Evolutionary conservation across 495 filamentous ascomycete species (phyloP).

Genomic region (Echria macrotheca): DNA sequence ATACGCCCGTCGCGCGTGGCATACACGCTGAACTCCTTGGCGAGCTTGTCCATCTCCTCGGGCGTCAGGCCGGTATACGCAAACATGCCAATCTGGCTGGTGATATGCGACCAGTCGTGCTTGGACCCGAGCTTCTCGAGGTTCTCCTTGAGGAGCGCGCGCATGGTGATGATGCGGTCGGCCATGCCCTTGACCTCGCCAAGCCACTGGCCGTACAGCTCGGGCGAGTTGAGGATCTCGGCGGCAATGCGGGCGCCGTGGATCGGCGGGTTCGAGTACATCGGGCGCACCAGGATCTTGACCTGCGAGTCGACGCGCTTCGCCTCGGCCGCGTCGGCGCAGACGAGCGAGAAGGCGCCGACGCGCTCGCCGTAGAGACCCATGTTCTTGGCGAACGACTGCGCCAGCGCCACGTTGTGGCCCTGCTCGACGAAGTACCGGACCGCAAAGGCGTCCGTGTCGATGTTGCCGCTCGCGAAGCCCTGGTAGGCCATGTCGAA

Average conservation of each 20-base stretch:
- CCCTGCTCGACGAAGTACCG: conserved; percentile 89
- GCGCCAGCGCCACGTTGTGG: conserved; percentile 80
- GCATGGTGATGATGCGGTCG: conserved; percentile 98
- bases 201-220: conserved; percentile 89
- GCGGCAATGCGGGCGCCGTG: conserved; percentile 93
- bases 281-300: conserved; percentile 94
- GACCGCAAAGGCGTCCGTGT: conserved; percentile 88
- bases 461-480: conserved; percentile 87
- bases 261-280: conserved; percentile 97
- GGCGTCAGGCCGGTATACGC: conserved; percentile 92
- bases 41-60: conserved; percentile 86
- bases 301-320: conserved; percentile 94
- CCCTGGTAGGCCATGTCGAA: conserved; percentile 99
- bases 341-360: conserved; percentile 91
- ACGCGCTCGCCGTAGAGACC: conserved; percentile 98
- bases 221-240: conserved; percentile 83
- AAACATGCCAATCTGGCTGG: conserved; percentile 98
- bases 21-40: conserved; percentile 97
- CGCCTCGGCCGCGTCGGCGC: conserved; percentile 80
- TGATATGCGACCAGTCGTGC: conserved; percentile 98
- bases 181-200: conserved; percentile 98
- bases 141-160: conserved; percentile 84
- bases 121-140: conserved; percentile 89
- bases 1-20: conserved; percentile 97
- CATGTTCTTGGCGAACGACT: conserved; percentile 99